These are phyloP conservation scores for Globisporangium takayamanum DNA, from an alignment of 352 stramenopile species.

Conservation along the genomic window DNA sequence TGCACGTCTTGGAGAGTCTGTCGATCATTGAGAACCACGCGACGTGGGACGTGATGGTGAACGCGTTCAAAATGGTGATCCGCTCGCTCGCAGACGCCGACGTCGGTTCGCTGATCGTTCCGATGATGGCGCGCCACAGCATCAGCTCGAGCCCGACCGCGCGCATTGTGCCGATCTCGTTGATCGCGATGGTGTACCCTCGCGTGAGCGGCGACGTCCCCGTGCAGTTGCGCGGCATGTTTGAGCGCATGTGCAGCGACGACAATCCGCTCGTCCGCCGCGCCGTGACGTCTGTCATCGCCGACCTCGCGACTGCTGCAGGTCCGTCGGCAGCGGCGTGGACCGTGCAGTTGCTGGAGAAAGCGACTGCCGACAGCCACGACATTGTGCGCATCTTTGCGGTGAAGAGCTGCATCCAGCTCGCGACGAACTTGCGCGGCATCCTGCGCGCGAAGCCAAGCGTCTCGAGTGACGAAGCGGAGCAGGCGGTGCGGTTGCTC, in stretches of 20 bases:
- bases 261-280: conserved; percentile 82
- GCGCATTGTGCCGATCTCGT: conserved; percentile 72
- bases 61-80: conserved; percentile 71
- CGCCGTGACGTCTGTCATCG: conserved; percentile 80
- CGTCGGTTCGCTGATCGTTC: conserved; percentile 56
- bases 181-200: conserved; percentile 74
- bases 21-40: conserved; percentile 88
- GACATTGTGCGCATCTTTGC: conserved; percentile 86
- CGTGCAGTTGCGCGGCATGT: conserved; percentile 82
- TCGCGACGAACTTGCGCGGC: conserved; percentile 53
- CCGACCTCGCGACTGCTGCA: conserved; percentile 51
- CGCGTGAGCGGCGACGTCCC: conserved; percentile 60
- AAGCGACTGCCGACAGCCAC: conserved; percentile 74
- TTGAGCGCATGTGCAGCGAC: conserved; percentile 83
- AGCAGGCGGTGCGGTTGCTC: conserved; percentile 54
- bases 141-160: conserved; percentile 81
- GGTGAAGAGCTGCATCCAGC: conserved; percentile 74
- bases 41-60: conserved; percentile 87
- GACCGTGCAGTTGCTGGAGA: conserved; percentile 76
- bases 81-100: conserved; percentile 50
- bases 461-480: conserved; percentile 27
- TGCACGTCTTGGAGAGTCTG: conserved; percentile 79
- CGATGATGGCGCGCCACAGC: conserved; percentile 77
- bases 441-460: conserved; percentile 27
- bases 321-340: conserved; percentile 49